Evolutionary conservation across 129 eudicot species (phyloP).

Genomic region (Dittrichia graveolens): DNA sequence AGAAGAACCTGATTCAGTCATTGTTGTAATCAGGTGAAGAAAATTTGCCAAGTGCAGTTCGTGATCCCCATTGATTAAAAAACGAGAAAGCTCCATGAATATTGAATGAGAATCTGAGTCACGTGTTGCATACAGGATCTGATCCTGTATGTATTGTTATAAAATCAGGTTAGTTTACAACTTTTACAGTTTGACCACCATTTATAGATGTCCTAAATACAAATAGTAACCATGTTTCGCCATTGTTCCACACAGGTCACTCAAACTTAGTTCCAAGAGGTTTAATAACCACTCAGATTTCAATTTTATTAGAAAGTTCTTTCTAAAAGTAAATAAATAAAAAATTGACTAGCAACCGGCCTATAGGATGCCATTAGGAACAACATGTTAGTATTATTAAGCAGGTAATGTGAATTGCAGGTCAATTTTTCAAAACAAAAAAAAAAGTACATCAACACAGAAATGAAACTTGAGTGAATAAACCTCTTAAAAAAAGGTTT

Average conservation of each 20-base stretch:
- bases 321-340: too few relatives aligned
- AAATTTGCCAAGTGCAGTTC: constrained; percentile 76
- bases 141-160: constrained; percentile 26
- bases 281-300: neutral
- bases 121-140: constrained; percentile 46
- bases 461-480: too few relatives aligned
- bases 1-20: constrained; percentile 73
- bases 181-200: neutral
- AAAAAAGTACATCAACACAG: too few relatives aligned
- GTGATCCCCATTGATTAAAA: constrained; percentile 50
- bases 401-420: too few relatives aligned
- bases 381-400: too few relatives aligned
- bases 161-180: neutral
- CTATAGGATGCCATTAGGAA: too few relatives aligned
- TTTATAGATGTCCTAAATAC: too few relatives aligned
- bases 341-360: too few relatives aligned
- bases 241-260: neutral
- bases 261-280: neutral
- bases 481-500: too few relatives aligned
- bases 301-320: neutral
- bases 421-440: too few relatives aligned
- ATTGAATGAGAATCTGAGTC: constrained; percentile 66
- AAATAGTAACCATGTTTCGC: neutral
- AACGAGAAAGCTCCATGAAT: constrained; percentile 69
- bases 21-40: constrained; percentile 70